Base-by-base conservation (phyloP, 768 basidiomycete genomes). In the Russula abietina region DNA sequence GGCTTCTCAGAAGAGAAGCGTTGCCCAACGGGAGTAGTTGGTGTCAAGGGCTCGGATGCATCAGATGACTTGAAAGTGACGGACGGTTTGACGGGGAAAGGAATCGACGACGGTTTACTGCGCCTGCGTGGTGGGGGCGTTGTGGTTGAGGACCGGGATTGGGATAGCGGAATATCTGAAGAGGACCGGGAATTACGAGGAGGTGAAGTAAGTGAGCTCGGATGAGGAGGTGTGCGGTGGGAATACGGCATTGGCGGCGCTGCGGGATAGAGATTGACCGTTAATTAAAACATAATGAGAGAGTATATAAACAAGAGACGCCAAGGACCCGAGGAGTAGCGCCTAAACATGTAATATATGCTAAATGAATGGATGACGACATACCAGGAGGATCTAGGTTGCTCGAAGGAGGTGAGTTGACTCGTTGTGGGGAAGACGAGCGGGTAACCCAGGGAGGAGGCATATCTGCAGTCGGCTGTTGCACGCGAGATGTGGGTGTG, bases 1-100 rank as follows among this genome's bases (percentile, higher is more conserved):
- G 80, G 76, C 66, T 81, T 81, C 60, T 86, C 84, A 71, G 87
- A 81, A 10, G 83, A 81, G 64, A 86, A 73, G 5, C 77, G 26
- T 32, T 30, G 55, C 16, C 12, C 32, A 16, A 33, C 57, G 28
- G 63, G 67, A 22, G 67, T 61, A 19, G 62, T 68, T 36, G 67
- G 67, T 19, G 67, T 68, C 41, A 51, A 46, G 14, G 67, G 67
- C 28, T 77, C 70, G 6, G 71, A 71, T 48, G 71, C 68, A 50
- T 64, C 26, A 28, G 57, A 65, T 4, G 70, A 60, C 49, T 69
- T 67, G 11, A 71, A 30, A 14, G 51, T 8, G 32, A 55, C 30
- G 26, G 64, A 68, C 19, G 61, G 48, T 69, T 70, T n/a, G 65
- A 56, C 17, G 64, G 61, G 10, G 71, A 75, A 67, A 67, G 63